Conservation (phyloP, 1,284 basidiomycete species). For the Trichosporon inkin region DNA sequence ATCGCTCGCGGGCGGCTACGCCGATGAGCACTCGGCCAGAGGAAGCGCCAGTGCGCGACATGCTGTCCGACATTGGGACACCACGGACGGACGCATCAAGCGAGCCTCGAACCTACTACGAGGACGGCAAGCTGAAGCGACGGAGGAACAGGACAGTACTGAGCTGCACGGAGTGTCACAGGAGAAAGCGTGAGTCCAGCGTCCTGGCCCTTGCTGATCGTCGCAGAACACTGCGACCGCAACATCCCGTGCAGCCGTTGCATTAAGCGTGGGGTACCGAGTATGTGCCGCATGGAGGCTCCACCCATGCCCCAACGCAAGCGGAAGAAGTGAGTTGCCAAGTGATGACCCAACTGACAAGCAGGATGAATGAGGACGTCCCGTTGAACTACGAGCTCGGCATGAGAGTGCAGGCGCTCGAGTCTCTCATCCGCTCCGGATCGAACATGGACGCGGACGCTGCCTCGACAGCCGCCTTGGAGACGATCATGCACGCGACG, state of each 20-base stretch:
- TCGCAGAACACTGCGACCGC: conserved; percentile 46
- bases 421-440: conserved; percentile 43
- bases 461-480: conserved; percentile 38
- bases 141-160: conserved; percentile 44
- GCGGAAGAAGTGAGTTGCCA: conserved; percentile 34
- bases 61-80: background rate
- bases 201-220: conserved; percentile 13
- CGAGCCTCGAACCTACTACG: conserved; percentile 22
- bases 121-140: conserved; percentile 35
- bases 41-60: background rate
- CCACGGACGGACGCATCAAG: background rate
- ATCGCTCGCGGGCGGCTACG: background rate
- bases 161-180: conserved; percentile 49
- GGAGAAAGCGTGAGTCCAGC: conserved; percentile 35
- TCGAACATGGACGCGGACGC: conserved; percentile 38
- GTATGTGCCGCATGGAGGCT: conserved; percentile 47
- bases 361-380: conserved; percentile 25
- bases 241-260: conserved; percentile 49
- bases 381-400: conserved; percentile 43
- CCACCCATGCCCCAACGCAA: conserved; percentile 38
- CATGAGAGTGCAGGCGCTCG: conserved; percentile 42
- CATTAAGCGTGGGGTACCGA: conserved; percentile 45
- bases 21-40: background rate
- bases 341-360: background rate
- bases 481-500: conserved; percentile 45